Evolutionary conservation across 169 alveolate genomes (phyloP), one percentile per base, ranked within the genome.

Genomic region (Babesia gibsoni): DNA sequence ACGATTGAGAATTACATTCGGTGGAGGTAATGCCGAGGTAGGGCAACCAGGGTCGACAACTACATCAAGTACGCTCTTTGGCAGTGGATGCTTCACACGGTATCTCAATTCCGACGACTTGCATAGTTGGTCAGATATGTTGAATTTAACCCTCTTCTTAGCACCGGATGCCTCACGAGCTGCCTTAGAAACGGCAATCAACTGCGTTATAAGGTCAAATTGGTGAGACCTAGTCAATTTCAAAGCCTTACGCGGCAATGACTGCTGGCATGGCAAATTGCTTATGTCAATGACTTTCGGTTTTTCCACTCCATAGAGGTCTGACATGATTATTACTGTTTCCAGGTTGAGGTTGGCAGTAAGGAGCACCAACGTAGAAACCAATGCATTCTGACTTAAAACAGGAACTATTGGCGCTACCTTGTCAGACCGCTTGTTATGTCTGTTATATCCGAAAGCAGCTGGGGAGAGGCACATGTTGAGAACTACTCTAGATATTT

Each of bases 1-100:
- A 10, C 83, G 35, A 52, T 72, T 58, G 29, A 61, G 39, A 18
- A 72, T 67, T 23, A 72, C 82, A 66, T 58, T 72, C 9, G 83
- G 83, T 25, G 82, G 39, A 29, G 83, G 83, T 23, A 72, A 49
- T 9, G 83, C 73, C 20, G 42, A 48, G 18, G 83, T 61, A 4
- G 83, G 83, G 43, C 83, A 72, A 23, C 75, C 83, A 1, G 58
- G 32, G 58, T 72, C 83, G 25, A 72, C 73, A 14, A 69, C 0
- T 6, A 65, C 61, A 6, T 43, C 32, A 9, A 69, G 35, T 4
- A 69, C 22, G 66, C 45, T 56, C 39, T 36, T 58, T 8, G 81
- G 81, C 68, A 69, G 25, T 22, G 81, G 81, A 25, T 69, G 59
- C 2, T 23, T 9, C 30, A 58, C 63, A 16, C 81, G 57, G 20